Base-by-base conservation (phyloP, 805 yeast genomes). In the Teunomyces aglyptinius region DNA sequence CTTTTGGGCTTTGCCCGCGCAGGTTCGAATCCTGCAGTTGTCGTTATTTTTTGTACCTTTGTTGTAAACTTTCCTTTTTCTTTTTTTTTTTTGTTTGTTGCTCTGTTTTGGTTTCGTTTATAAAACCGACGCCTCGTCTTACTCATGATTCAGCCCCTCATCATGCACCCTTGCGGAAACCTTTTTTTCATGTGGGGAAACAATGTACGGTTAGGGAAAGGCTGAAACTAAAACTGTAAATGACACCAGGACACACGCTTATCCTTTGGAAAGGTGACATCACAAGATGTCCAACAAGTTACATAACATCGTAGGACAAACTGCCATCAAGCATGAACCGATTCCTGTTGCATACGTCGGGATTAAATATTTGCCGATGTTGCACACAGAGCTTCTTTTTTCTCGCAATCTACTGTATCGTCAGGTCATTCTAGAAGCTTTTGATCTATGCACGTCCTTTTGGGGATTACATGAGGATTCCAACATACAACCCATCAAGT, bases 1-100 rank as follows among this genome's bases (percentile, higher is more conserved):
- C 75, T 70, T 69, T 70, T 69, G 75, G 74, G 75, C 72, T 69
- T 54, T 62, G 74, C 75, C 74, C 75, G 73, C 75, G 73, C 73
- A 70, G 75, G 75, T 70, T 70, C 74, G 75, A 69, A 61, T 70
- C 74, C 75, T 70, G 75, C 73, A 68, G 74, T 68, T 68, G 75
- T 70, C 75, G 75, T 49, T 49, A 52, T 57, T 42, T 53, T 57
- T 61, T 60, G 6, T 53, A 4, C 20, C 2, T 31, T 29, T 19
- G 7, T 4, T 10, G 13, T n/a, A 10, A n/a, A n/a, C n/a, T n/a
- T n/a, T n/a, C 22, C 42, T 38, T 20, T 7, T 19, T 11, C 5
- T 4, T 13, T 35, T 3, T 16, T 16, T 12, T 19, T 16, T n/a
- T 35, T 16, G 26, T 16, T 35, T n/a, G 15, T 7, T 8, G 10